Percentiles rank a stretch among this genome's conserved stretches.
Evolutionary conservation across 176 grass and related monocot species (phyloP).

Genomic region (Rhynchospora pubera): DNA sequence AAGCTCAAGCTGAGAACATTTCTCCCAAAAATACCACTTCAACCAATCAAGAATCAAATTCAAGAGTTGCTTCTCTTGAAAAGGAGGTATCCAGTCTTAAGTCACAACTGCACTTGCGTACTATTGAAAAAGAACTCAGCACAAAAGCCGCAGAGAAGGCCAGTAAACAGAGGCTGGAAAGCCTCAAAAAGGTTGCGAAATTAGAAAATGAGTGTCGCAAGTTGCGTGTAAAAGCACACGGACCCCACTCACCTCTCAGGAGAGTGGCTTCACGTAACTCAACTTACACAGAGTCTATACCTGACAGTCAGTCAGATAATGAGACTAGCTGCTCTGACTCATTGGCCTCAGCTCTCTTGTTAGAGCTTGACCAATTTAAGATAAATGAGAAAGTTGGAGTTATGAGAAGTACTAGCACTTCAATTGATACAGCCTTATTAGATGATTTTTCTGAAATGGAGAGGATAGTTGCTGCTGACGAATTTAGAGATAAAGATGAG

Average conservation of each 20-base stretch:
- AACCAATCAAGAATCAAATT: slow-evolving; percentile 24
- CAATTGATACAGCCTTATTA: slow-evolving; percentile 36
- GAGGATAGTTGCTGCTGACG: slow-evolving; percentile 40
- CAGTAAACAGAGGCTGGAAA: slow-evolving; percentile 80
- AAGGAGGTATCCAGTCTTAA: slow-evolving; percentile 62
- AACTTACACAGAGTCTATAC: slow-evolving; percentile 17
- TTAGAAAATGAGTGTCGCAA: slow-evolving; percentile 70
- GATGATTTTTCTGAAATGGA: slow-evolving; percentile 92
- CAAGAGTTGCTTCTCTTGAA: slow-evolving; percentile 45
- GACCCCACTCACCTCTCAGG: slow-evolving; percentile 5
- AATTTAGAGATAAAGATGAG: slow-evolving; percentile 45
- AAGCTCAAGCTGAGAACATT: slow-evolving; percentile 53
- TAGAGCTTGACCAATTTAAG: slow-evolving; percentile 65
- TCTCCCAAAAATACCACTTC: slow-evolving; percentile 13
- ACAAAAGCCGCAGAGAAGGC: slow-evolving; percentile 67
- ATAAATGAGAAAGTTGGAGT: slow-evolving; percentile 42
- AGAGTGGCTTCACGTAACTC: slow-evolving; percentile 22
- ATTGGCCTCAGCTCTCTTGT: slow-evolving; percentile 47
- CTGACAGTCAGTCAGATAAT: slow-evolving; percentile 44
- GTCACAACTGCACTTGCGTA: slow-evolving; percentile 38
- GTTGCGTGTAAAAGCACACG: slow-evolving; percentile 31
- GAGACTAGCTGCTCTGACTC: slow-evolving; percentile 71
- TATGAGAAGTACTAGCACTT: slow-evolving; percentile 22
- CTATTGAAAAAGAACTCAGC: slow-evolving; percentile 70
- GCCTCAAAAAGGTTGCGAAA: slow-evolving; percentile 64